Conservation (phyloP, 495 filamentous ascomycete genomes). For the Talaromyces wortmannii region DNA sequence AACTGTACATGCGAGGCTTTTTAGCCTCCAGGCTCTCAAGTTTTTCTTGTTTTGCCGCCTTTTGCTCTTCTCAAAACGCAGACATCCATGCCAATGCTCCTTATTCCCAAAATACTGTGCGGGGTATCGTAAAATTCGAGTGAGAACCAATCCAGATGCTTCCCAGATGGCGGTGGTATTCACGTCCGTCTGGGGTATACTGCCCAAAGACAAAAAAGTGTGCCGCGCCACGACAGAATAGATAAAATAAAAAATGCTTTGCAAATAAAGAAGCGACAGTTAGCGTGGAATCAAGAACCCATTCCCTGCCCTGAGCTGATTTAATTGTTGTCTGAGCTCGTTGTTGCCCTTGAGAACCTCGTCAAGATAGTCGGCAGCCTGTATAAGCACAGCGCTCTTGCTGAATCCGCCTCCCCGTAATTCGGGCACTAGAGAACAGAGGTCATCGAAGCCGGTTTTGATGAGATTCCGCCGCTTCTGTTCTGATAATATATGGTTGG, state of each 20-base stretch:
- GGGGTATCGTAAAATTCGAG: background rate
- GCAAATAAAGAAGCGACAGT: background rate
- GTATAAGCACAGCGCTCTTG: constrained; percentile 69
- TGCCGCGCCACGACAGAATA: background rate
- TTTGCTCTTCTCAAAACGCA: background rate
- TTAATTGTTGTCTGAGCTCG: constrained; percentile 35
- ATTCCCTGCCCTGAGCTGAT: constrained; percentile 33
- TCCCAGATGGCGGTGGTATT: too few relatives aligned
- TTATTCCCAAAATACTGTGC: background rate
- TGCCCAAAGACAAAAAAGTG: too few relatives aligned
- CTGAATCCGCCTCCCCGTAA: constrained; percentile 64
- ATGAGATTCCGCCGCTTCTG: constrained; percentile 78
- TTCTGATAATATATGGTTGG: constrained; percentile 85
- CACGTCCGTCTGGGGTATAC: too few relatives aligned
- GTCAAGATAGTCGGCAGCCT: constrained; percentile 68
- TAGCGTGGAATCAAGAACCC: constrained; percentile 37
- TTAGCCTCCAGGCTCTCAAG: too few relatives aligned
- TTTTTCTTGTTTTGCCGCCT: too few relatives aligned
- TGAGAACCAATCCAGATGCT: background rate
- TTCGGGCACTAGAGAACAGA: constrained; percentile 64
- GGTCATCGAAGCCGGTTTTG: constrained; percentile 67
- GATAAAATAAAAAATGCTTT: background rate
- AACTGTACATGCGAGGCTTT: too few relatives aligned
- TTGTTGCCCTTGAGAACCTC: constrained; percentile 62
- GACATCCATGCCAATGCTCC: background rate